Evolutionary conservation across 2,329 filamentous ascomycete species (phyloP), one percentile per base, ranked within the genome.

Genomic region (Chaetoscypha palmicola): DNA sequence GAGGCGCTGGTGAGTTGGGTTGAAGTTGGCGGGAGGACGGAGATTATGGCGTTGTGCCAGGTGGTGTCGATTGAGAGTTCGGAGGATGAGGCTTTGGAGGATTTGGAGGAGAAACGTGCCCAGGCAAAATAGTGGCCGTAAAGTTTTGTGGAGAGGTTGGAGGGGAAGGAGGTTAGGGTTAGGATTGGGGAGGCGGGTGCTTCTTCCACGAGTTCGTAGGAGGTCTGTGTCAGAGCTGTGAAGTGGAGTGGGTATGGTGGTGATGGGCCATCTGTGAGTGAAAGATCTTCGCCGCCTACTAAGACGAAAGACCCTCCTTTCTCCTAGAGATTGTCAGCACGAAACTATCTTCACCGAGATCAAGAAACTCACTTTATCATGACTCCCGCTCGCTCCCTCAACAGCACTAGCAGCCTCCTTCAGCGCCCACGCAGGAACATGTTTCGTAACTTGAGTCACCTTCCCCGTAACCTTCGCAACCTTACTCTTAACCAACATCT

Each of bases 91-190:
- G 54, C 57, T n/a, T n/a, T n/a, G n/a, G n/a, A n/a, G n/a, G n/a
- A n/a, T n/a, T n/a, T n/a, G 17, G 64, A 60, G 0, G 59, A 58
- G 0, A 77, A 54, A 1, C 70, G 63, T 0, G 72, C 74, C 81
- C 81, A 86, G 2, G 77, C 80, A 30, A 81, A 77, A 54, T 81
- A 86, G 5, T 81, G 70, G 0, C 81, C 82, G 10, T 67, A 64
- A 38, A 85, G 66, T 2, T 73, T 70, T 49, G 74, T 63, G 17
- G 69, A 65, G 31, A 82, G 59, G 24, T 74, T 68, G 20, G 73
- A 71, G 0, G 75, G 66, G 0, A 82, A 65, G 0, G 55, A 54
- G 46, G 73, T 78, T 0, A 77, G 72, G 0, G 73, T 77, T 0
- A 76, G 74, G 0, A 73, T 77, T 0, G 77, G 74, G 2, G 72